These are phyloP conservation scores for Ciborinia camelliae DNA, from an alignment of 2,329 filamentous ascomycete genomes.

Conservation along the genomic window DNA sequence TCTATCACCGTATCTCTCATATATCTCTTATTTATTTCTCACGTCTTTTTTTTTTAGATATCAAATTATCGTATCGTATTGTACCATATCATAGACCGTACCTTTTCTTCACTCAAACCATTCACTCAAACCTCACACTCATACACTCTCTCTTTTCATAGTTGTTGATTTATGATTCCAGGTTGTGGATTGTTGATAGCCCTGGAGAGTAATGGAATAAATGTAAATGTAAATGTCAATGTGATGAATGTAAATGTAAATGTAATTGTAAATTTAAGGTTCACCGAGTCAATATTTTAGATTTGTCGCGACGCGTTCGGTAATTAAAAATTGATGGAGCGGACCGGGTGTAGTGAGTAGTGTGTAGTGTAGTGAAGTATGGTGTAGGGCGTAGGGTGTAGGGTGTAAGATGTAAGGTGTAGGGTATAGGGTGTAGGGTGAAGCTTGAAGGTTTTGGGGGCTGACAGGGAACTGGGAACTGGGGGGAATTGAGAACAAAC, in stretches of 20 bases:
- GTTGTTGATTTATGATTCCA: neutral
- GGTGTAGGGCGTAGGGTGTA: no score
- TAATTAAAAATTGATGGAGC: slow-evolving; percentile 12
- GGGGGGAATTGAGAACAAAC: no score
- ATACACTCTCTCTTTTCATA: neutral
- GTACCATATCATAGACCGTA: no score
- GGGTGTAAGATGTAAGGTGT: no score
- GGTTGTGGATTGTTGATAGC: neutral
- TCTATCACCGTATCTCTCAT: slow-evolving; percentile 53
- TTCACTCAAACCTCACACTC: no score
- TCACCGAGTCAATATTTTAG: no score
- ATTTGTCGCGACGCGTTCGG: slow-evolving; percentile 25
- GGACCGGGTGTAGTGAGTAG: slow-evolving; percentile 1
- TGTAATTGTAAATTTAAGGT: no score
- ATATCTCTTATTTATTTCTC: neutral
- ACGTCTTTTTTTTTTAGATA: neutral
- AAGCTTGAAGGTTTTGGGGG: no score
- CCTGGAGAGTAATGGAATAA: no score
- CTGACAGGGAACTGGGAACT: no score
- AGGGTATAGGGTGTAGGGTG: no score
- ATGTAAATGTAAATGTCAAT: neutral
- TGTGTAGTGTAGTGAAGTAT: no score
- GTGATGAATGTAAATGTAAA: neutral
- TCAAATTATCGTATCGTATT: neutral
- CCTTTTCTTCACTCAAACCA: neutral